Conservation (phyloP, 2,329 filamentous ascomycete genomes). For the Fusarium heterosporum region DNA sequence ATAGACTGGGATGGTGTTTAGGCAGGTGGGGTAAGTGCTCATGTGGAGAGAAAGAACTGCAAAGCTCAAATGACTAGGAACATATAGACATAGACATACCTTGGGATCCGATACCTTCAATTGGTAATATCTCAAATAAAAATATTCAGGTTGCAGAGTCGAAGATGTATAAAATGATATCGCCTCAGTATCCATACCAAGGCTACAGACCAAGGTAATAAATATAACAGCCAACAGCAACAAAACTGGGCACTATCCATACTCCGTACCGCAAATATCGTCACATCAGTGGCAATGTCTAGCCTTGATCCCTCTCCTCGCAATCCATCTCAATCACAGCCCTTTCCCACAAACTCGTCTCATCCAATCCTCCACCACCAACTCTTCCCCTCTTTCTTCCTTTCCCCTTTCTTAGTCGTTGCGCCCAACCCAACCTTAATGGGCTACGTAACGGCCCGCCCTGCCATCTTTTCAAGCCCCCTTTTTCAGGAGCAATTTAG, state of each 20-base stretch:
- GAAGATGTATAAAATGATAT: not conserved
- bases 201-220: not conserved
- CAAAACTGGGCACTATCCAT: conserved; percentile 29
- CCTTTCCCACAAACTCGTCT: conserved; percentile 11
- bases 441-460: conserved; percentile 21
- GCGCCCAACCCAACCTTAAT: conserved; percentile 13
- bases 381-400: not conserved
- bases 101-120: not conserved
- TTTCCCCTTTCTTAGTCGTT: conserved; percentile 15
- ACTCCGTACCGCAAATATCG: conserved; percentile 9
- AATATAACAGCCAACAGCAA: conserved; percentile 16
- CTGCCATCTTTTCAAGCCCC: conserved; percentile 16
- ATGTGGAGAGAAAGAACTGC: conserved; percentile 36
- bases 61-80: conserved; percentile 36
- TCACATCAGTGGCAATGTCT: conserved; percentile 36
- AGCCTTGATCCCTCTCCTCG: conserved; percentile 39
- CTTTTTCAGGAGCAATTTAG: conserved; percentile 11
- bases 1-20: conserved; percentile 34
- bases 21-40: conserved; percentile 34
- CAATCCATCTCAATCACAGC: conserved; percentile 9
- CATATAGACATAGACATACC: conserved; percentile 2
- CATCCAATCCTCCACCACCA: conserved; percentile 34
- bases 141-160: not conserved
- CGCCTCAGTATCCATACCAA: not conserved
- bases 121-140: not conserved